A percentile compares a stretch with the other conserved stretches of the same genome.
phyloP scores from a whole-genome alignment of 2,329 filamentous ascomycete species.

The Calonectria hongkongensis region DNA sequence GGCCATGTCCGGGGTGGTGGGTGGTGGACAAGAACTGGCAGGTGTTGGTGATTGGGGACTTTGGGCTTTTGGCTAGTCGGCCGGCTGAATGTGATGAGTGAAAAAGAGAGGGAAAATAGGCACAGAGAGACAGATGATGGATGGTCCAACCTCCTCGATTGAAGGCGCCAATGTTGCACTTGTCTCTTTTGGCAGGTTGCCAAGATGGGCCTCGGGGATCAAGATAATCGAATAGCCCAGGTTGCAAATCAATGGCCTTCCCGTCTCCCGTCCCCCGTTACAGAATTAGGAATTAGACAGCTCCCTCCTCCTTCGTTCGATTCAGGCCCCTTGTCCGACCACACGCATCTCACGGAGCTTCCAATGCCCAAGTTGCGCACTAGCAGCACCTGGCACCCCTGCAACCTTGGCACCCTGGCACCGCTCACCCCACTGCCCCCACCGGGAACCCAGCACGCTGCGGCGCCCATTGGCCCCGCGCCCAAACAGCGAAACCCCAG shows the following conservation, averaged over 20 bases:
- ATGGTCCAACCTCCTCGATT: no score
- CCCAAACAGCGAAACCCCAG: conserved; percentile 34
- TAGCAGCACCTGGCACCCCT: background rate
- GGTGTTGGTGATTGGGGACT: no score
- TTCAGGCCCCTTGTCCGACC: background rate
- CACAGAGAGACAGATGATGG: no score
- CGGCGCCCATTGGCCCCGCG: conserved; percentile 18
- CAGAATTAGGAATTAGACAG: background rate
- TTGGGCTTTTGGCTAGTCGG: no score
- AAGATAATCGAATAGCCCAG: background rate
- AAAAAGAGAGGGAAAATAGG: no score
- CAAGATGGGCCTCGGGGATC: background rate
- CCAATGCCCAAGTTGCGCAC: background rate
- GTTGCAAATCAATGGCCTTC: conserved; percentile 4
- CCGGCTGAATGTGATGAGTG: conserved; percentile 5
- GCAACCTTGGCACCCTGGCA: background rate
- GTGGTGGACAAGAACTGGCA: background rate
- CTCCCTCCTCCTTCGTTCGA: background rate
- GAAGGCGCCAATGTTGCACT: no score
- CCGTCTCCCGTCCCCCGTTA: background rate
- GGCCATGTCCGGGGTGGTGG: conserved; percentile 5
- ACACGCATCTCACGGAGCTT: background rate
- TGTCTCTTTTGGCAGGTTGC: no score
- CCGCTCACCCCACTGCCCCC: conserved; percentile 10
- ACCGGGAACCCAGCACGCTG: background rate